These are phyloP conservation scores for Scytalidium lignicola DNA, from an alignment of 2,329 filamentous ascomycete species.

Conservation along the genomic window DNA sequence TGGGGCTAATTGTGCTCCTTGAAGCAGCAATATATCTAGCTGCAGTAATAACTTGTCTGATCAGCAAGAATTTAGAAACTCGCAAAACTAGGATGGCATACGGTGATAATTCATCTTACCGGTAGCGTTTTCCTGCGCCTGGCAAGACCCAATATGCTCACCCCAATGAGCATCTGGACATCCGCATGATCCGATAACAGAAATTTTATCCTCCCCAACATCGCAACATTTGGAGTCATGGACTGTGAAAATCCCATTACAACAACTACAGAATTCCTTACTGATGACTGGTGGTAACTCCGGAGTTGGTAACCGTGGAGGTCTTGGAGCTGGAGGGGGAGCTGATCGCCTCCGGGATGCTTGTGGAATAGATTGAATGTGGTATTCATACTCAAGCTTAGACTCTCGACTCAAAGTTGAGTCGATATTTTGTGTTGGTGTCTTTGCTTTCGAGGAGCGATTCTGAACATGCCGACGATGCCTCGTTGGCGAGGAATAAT, in stretches of 20 bases:
- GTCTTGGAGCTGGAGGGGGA: slow-evolving; percentile 20
- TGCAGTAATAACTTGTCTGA: not conserved
- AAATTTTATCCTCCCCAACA: not conserved
- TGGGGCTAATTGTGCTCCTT: not conserved
- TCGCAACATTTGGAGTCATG: not conserved
- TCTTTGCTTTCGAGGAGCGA: not conserved
- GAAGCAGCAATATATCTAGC: not conserved
- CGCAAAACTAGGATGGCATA: slow-evolving; percentile 3
- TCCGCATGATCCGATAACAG: not conserved
- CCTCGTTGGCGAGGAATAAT: not conserved
- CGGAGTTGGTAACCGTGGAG: slow-evolving; percentile 18
- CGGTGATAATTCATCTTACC: slow-evolving; percentile 12
- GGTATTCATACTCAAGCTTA: not conserved
- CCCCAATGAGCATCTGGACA: not conserved
- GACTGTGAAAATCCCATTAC: not conserved
- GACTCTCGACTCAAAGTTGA: not conserved
- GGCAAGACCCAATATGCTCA: not conserved
- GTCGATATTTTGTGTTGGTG: not conserved
- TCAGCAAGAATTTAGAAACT: not conserved
- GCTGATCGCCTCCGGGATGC: slow-evolving; percentile 5
- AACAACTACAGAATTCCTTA: slow-evolving; percentile 11
- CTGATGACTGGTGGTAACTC: slow-evolving; percentile 15
- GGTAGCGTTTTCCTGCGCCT: not conserved
- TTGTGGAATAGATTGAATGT: not conserved
- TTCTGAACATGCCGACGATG: not conserved